These are phyloP conservation scores for Delphinella strobiligena DNA, from an alignment of 2,329 filamentous ascomycete genomes.

Conservation along the genomic window DNA sequence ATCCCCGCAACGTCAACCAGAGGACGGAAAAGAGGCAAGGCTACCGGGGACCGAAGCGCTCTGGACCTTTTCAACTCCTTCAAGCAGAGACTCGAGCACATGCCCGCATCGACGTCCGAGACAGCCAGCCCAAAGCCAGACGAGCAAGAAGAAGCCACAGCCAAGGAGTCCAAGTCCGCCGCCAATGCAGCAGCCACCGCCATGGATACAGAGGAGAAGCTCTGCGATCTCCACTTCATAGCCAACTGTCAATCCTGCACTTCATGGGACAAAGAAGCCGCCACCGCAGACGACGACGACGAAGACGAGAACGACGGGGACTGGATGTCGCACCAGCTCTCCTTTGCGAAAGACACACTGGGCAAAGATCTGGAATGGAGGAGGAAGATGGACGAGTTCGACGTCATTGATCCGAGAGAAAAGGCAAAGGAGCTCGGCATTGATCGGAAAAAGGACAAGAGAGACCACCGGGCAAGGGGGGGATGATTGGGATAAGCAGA, in stretches of 20 bases:
- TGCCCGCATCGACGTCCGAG: conserved; percentile 10
- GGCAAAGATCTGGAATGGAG: conserved; percentile 88
- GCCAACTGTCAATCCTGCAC: conserved; percentile 87
- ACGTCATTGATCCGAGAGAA: conserved; percentile 86
- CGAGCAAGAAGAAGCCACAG: conserved; percentile 3
- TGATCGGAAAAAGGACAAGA: conserved; percentile 41
- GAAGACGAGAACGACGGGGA: conserved; percentile 42
- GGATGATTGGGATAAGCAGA: conserved; percentile 1
- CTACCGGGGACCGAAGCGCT: conserved; percentile 40
- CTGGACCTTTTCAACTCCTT: conserved; percentile 68
- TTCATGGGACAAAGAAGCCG: conserved; percentile 63
- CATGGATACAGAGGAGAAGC: conserved; percentile 56
- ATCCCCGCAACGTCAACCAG: conserved; percentile 60
- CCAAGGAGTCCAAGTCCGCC: conserved; percentile 1
- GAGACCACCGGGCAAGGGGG: conserved; percentile 31
- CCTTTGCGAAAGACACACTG: conserved; percentile 76
- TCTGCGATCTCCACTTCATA: conserved; percentile 94
- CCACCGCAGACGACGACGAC: conserved; percentile 47
- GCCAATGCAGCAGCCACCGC: conserved; percentile 18
- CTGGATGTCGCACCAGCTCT: conserved; percentile 80
- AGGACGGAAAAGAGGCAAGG: conserved; percentile 55
- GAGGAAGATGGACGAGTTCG: conserved; percentile 71
- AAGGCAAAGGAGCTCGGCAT: conserved; percentile 50
- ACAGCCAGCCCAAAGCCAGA: not conserved
- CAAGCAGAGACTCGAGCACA: conserved; percentile 56